Conservation (phyloP, 2,329 filamentous ascomycete genomes). For the Ascochyta fabae region DNA sequence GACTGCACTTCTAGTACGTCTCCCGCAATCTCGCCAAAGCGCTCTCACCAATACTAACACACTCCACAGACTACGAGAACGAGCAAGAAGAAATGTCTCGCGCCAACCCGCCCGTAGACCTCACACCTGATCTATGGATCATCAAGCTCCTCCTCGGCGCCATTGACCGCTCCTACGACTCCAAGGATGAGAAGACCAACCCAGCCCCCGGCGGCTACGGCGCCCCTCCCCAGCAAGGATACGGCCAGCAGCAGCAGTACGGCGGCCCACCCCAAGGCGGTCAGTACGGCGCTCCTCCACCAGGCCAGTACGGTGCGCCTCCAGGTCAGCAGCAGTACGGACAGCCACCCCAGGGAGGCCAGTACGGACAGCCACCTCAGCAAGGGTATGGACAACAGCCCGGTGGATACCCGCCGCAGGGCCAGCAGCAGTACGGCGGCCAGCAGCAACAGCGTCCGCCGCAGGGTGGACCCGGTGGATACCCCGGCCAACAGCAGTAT, state of each 20-base stretch:
- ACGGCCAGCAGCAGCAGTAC: conserved; percentile 34
- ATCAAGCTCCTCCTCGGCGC: conserved; percentile 72
- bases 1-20: conserved; percentile 72
- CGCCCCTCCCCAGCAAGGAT: conserved; percentile 28
- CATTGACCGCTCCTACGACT: conserved; percentile 70
- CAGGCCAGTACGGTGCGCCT: conserved; percentile 33
- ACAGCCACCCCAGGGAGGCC: conserved; percentile 1
- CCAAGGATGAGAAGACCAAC: conserved; percentile 66
- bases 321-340: conserved; percentile 17
- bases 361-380: conserved; percentile 29
- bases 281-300: conserved; percentile 27
- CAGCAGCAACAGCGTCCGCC: conserved; percentile 26
- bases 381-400: conserved; percentile 31
- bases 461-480: conserved; percentile 29
- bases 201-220: conserved; percentile 43
- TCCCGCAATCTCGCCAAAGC: neutral
- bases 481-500: conserved; percentile 33
- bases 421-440: conserved; percentile 25
- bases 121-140: conserved; percentile 71
- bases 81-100: conserved; percentile 71
- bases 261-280: conserved; percentile 24
- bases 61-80: conserved; percentile 66
- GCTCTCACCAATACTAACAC: conserved; percentile 9
- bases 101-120: conserved; percentile 65
- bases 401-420: conserved; percentile 27